These are phyloP conservation scores for Glonium stellatum DNA, from an alignment of 495 filamentous ascomycete species.

Conservation along the genomic window DNA sequence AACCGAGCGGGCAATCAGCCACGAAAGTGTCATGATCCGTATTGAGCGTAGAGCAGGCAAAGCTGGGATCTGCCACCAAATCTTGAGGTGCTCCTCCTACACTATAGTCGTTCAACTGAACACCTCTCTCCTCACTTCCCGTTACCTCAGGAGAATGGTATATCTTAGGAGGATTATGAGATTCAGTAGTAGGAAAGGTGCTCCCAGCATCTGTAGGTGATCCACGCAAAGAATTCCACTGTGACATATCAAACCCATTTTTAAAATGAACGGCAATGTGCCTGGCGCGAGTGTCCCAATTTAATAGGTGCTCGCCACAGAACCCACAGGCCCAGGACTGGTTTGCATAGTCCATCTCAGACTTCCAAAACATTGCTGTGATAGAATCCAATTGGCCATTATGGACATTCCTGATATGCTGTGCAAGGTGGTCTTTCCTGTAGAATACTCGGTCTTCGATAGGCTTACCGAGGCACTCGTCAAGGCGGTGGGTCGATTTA, in stretches of 20 bases:
- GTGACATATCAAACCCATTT: not conserved
- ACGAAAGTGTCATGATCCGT: no score
- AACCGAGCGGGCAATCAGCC: no score
- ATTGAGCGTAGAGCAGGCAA: no score
- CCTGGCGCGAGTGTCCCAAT: not conserved
- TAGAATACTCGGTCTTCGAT: not conserved
- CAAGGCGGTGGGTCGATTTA: not conserved
- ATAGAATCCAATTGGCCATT: not conserved
- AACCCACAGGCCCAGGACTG: not conserved
- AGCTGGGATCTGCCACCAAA: no score
- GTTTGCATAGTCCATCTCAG: not conserved
- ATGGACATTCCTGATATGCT: not conserved
- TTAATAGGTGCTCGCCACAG: not conserved
- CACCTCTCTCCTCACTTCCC: no score
- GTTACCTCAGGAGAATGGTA: no score
- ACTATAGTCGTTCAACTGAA: no score
- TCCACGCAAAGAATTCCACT: not conserved
- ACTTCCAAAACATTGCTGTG: not conserved
- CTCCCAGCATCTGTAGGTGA: no score
- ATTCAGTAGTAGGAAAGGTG: no score
- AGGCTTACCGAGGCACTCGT: not conserved
- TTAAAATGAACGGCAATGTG: not conserved
- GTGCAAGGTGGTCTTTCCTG: conserved; percentile 1
- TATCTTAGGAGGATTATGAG: no score
- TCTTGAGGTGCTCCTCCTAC: no score